Evolutionary conservation across 805 yeast species (phyloP).

Genomic region (Starmera pachycereana): DNA sequence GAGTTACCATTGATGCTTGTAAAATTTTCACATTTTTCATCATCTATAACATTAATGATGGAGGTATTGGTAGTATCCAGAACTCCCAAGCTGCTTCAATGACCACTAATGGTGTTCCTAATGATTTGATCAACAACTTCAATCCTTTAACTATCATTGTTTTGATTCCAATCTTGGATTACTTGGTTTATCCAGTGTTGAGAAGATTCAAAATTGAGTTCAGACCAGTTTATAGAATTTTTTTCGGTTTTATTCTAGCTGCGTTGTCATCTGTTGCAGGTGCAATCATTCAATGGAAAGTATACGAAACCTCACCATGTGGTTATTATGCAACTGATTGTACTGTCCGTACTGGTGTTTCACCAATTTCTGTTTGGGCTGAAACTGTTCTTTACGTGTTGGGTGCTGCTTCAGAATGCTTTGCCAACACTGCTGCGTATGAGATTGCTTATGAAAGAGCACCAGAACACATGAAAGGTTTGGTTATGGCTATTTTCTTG

Average conservation of each 20-base stretch:
- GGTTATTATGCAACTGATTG: conserved; percentile 52
- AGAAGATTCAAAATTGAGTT: conserved; percentile 40
- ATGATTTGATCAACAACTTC: conserved; percentile 67
- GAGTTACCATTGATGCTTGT: conserved; percentile 57
- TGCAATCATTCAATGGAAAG: conserved; percentile 61
- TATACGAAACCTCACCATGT: conserved; percentile 68
- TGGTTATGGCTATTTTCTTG: conserved; percentile 44
- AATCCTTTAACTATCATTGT: conserved; percentile 68
- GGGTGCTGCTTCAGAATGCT: conserved; percentile 66
- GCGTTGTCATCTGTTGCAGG: conserved; percentile 23
- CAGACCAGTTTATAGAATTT: conserved; percentile 64
- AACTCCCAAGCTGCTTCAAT: conserved; percentile 54
- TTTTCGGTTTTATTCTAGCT: conserved; percentile 57
- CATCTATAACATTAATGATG: conserved; percentile 64
- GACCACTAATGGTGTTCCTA: conserved; percentile 71
- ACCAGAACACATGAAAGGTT: conserved; percentile 42
- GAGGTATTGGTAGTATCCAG: conserved; percentile 40
- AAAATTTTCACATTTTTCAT: conserved; percentile 64
- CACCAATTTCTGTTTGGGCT: conserved; percentile 51
- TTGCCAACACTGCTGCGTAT: conserved; percentile 72
- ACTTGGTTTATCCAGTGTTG: conserved; percentile 42
- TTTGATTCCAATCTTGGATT: conserved; percentile 67
- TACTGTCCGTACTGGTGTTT: conserved; percentile 20
- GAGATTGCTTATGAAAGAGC: conserved; percentile 83
- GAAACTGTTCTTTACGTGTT: conserved; percentile 60